Evolutionary conservation across 2,329 filamentous ascomycete genomes (phyloP).

Genomic region (Thyridium curvatum): DNA sequence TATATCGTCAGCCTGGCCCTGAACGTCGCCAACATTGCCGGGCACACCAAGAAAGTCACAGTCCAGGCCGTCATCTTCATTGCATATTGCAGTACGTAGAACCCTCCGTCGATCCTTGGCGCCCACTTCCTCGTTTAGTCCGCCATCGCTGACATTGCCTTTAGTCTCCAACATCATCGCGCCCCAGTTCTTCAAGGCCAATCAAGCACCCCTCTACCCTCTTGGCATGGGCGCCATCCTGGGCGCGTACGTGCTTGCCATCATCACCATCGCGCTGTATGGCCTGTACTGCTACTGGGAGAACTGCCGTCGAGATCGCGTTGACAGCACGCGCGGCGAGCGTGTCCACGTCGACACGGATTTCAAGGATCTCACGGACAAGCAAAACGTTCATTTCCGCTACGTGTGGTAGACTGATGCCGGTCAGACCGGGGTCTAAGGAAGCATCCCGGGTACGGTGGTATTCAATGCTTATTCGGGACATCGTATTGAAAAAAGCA

Average conservation of each 20-base stretch:
- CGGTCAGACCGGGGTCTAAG: no score
- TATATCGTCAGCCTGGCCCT: constrained; percentile 17
- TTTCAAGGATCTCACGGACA: constrained; percentile 23
- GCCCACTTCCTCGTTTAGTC: constrained; percentile 16
- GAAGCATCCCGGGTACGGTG: no score
- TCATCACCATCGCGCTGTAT: constrained; percentile 22
- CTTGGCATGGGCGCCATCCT: constrained; percentile 21
- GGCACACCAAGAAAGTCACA: constrained; percentile 33
- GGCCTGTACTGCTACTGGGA: constrained; percentile 20
- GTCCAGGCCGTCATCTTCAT: constrained; percentile 36
- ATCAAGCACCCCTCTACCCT: constrained; percentile 48
- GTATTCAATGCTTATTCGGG: no score
- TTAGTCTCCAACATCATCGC: constrained; percentile 53
- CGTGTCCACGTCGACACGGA: constrained; percentile 12
- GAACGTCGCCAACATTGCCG: constrained; percentile 22
- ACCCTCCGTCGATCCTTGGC: background rate
- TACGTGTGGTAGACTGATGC: no score
- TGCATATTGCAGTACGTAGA: constrained; percentile 24
- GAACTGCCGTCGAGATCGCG: constrained; percentile 20
- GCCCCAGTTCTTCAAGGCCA: constrained; percentile 63
- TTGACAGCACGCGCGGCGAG: background rate
- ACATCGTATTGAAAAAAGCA: no score
- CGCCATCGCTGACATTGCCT: no score
- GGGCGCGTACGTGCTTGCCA: constrained; percentile 14
- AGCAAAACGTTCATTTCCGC: no score